Evolutionary conservation across 2,329 filamentous ascomycete species (phyloP), one percentile per base, ranked within the genome.

Genomic region (Amphichorda felina): DNA sequence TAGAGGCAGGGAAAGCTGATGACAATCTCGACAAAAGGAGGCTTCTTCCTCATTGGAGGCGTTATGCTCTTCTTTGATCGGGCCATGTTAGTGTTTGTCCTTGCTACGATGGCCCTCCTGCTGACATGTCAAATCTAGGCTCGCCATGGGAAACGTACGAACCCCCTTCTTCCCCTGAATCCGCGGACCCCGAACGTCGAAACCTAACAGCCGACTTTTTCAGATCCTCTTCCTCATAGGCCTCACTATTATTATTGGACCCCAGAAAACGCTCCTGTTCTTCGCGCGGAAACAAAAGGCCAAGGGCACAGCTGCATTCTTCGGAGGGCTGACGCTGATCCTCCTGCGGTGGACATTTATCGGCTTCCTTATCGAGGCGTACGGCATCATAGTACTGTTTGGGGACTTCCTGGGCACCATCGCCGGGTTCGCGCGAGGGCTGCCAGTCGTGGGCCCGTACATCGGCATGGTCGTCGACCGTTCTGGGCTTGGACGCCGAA

Each of bases 61-160:
- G 85, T 98, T 8, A 72, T 98, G 61, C 75, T 98, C 62, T 96
- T 98, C 67, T 98, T 98, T 66, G 91, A 98, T 63, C 78, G 91
- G 45, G 85, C 91, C 51, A 88, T 96, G 85, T 89, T 67, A 53
- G 79, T 68, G 8, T 17, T n/a, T 26, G 13, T 15, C 29, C 15
- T 38, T 18, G 5, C 14, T 4, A 31, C 10, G 15, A 4, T 31
- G 18, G 30, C 22, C 35, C 32, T 41, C 10, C 34, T 35, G 32
- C 40, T 49, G 40, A 49, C 41, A 30, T 15, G 15, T 34, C 37
- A 27, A 25, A 15, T 15, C 7, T 45, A 91, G 84, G 77, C 77
- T 98, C 38, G 89, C 89, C 47, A 96, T 96, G 91, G 91, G 91
- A 64, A 96, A 96, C 55, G 82, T 89, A 72, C 51, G 66, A 55